Conservation (phyloP, 106 monocot genomes). For the Dioscorea alata region DNA sequence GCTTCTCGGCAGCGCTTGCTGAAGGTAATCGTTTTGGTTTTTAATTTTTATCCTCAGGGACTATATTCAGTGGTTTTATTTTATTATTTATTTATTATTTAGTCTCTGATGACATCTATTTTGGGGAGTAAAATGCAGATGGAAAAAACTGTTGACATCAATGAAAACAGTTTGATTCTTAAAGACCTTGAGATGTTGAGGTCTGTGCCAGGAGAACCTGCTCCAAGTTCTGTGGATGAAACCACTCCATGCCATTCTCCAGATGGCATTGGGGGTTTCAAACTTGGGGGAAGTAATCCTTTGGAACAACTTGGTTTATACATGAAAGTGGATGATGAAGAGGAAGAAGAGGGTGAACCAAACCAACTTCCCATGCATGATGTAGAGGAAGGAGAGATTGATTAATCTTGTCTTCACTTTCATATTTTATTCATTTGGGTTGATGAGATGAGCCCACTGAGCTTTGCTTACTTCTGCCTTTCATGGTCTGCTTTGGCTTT, state of each 20-base stretch:
- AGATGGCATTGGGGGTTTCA: constrained; percentile 56
- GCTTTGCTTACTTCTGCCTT: neutral
- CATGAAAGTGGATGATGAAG: constrained; percentile 85
- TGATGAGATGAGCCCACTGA: neutral
- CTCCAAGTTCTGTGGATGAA: constrained; percentile 41
- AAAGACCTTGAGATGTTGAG: constrained; percentile 80
- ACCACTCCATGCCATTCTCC: constrained; percentile 40
- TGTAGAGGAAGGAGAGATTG: constrained; percentile 73
- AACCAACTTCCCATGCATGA: constrained; percentile 13
- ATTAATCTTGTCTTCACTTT: constrained; percentile 14
- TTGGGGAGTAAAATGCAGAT: constrained; percentile 36
- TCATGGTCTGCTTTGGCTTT: neutral
- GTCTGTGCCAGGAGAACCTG: constrained; percentile 29
- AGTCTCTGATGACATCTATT: neutral
- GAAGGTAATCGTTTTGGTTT: constrained; percentile 30
- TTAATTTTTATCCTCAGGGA: no score
- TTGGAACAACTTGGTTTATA: constrained; percentile 84
- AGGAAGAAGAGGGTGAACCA: constrained; percentile 57
- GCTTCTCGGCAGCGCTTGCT: constrained; percentile 82
- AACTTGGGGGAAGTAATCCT: constrained; percentile 61
- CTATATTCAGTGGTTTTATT: no score
- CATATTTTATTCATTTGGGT: neutral
- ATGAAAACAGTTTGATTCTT: constrained; percentile 58
- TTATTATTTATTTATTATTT: neutral
- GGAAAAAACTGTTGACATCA: constrained; percentile 88